Conservation (phyloP, 148 eudicot species). For the Mesembryanthemum crystallinum region DNA sequence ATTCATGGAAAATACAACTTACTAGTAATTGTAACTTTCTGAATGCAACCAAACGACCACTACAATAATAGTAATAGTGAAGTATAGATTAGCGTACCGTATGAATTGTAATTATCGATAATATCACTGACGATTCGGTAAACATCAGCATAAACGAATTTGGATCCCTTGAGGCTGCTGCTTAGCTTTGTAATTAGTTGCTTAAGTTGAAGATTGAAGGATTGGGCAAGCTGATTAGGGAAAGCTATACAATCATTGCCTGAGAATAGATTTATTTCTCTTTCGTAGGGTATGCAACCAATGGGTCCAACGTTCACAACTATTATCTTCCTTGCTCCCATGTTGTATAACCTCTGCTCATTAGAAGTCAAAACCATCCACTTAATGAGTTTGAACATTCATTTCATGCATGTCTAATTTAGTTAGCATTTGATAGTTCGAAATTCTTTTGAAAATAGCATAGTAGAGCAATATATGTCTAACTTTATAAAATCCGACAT, state of each 20-base stretch:
- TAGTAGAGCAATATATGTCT: too few species aligned
- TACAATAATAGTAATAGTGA: too few species aligned
- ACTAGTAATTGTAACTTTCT: too few species aligned
- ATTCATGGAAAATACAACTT: too few species aligned
- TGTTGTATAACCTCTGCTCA: constrained; percentile 60
- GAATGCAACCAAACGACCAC: too few species aligned
- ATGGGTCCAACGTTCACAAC: constrained; percentile 89
- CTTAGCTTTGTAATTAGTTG: constrained; percentile 42
- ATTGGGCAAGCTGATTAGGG: constrained; percentile 71
- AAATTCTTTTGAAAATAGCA: too few species aligned
- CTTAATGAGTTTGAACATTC: too few species aligned
- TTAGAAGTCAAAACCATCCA: not conserved
- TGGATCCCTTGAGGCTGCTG: constrained; percentile 44
- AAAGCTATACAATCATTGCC: constrained; percentile 51
- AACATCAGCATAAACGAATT: constrained; percentile 62
- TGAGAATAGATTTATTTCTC: constrained; percentile 61
- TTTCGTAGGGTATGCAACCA: constrained; percentile 79
- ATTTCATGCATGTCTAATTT: too few species aligned
- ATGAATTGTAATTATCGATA: constrained; percentile 43
- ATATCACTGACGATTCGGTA: constrained; percentile 52
- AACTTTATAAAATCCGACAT: too few species aligned
- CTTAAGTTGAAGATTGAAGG: constrained; percentile 53
- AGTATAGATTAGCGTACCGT: constrained; percentile 66
- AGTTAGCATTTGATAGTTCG: too few species aligned
- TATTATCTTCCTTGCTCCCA: constrained; percentile 81